Percentiles rank a stretch among this genome's conserved stretches.
phyloP scores from a whole-genome alignment of 768 basidiomycete species.

The Lyophyllum atratum region DNA sequence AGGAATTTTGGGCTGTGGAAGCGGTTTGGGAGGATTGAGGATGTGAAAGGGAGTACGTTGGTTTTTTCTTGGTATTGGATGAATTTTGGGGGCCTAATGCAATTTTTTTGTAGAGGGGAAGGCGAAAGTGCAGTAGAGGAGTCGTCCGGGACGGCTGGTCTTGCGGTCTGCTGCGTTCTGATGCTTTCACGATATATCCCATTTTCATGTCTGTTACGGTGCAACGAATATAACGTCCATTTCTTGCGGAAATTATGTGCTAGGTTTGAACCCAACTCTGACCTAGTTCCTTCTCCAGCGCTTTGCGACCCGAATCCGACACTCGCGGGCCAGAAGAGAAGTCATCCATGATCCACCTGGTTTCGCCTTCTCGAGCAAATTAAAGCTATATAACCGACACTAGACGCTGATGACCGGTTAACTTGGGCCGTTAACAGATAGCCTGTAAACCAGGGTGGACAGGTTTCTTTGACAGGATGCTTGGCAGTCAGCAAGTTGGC shows the following conservation, averaged over 20 bases:
- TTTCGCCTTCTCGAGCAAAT: too few relatives aligned
- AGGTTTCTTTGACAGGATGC: too few relatives aligned
- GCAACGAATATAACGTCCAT: background rate
- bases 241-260: background rate
- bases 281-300: too few relatives aligned
- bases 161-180: background rate
- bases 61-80: background rate
- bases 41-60: constrained; percentile 10
- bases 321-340: too few relatives aligned
- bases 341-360: too few relatives aligned
- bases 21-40: constrained; percentile 10
- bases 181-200: background rate
- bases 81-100: background rate
- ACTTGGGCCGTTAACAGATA: too few relatives aligned
- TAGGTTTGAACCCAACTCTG: too few relatives aligned
- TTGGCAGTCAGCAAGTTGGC: too few relatives aligned
- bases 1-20: constrained; percentile 57
- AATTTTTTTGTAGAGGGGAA: constrained; percentile 1
- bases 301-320: too few relatives aligned
- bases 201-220: background rate
- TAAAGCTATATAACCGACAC: too few relatives aligned
- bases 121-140: constrained; percentile 11
- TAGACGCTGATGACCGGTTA: too few relatives aligned
- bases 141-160: background rate
- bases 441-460: too few relatives aligned